These are phyloP conservation scores for Fusarium acutatum DNA, from an alignment of 2,329 filamentous ascomycete species.

Conservation along the genomic window DNA sequence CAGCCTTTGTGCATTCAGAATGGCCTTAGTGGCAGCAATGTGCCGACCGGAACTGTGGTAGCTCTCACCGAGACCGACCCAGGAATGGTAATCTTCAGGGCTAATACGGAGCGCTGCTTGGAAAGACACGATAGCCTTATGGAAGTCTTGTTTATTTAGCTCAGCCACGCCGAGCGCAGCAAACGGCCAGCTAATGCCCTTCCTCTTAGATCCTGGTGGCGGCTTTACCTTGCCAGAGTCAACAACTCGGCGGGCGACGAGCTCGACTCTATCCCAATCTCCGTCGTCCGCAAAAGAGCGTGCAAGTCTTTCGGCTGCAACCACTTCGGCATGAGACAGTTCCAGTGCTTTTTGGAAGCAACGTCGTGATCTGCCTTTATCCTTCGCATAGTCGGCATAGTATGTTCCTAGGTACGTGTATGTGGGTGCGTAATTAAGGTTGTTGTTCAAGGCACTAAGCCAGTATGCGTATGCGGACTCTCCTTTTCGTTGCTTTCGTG, in stretches of 20 bases:
- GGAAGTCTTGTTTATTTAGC: constrained; percentile 91
- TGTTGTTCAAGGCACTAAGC: constrained; percentile 82
- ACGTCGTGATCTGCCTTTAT: constrained; percentile 84
- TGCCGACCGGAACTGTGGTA: constrained; percentile 95
- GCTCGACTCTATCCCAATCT: constrained; percentile 96
- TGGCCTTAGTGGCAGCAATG: constrained; percentile 92
- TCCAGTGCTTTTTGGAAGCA: constrained; percentile 98
- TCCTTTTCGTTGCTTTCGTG: constrained; percentile 81
- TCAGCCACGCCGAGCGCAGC: constrained; percentile 93
- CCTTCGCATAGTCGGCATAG: constrained; percentile 89
- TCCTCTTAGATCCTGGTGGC: constrained; percentile 90
- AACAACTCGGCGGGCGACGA: constrained; percentile 88
- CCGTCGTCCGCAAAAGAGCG: constrained; percentile 86
- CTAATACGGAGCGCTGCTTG: constrained; percentile 86
- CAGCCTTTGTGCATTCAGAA: constrained; percentile 82
- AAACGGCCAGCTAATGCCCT: constrained; percentile 95
- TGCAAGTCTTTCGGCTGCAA: constrained; percentile 87
- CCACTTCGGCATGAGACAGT: constrained; percentile 84
- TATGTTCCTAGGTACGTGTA: constrained; percentile 92
- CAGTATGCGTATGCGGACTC: constrained; percentile 79
- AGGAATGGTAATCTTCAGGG: constrained; percentile 91
- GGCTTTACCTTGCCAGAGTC: constrained; percentile 94
- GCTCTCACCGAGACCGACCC: constrained; percentile 95
- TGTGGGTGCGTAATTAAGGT: constrained; percentile 86
- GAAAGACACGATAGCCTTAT: constrained; percentile 89